Conservation (phyloP, 2,329 filamentous ascomycete genomes). For the Paecilomyces sp. region DNA sequence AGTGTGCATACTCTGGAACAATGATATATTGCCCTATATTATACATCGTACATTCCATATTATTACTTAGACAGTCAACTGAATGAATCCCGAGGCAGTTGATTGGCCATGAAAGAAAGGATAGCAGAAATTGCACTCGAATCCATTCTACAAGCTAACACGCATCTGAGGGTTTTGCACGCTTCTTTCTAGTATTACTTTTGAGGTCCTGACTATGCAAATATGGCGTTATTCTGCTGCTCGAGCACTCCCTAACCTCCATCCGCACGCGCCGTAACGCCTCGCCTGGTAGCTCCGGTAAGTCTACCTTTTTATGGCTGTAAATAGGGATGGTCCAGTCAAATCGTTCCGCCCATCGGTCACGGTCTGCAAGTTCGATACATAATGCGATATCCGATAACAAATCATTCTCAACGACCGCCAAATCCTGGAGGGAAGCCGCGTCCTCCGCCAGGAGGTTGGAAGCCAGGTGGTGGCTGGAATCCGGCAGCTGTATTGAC, state of each 20-base stretch:
- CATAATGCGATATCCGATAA: slow-evolving; percentile 15
- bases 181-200: slow-evolving; percentile 16
- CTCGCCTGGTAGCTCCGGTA: slow-evolving; percentile 28
- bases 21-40: too few species aligned
- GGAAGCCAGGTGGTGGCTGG: slow-evolving; percentile 65
- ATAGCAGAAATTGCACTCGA: neutral
- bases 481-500: slow-evolving; percentile 41
- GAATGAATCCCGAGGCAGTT: neutral
- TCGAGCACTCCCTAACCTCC: slow-evolving; percentile 17
- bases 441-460: slow-evolving; percentile 54
- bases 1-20: neutral
- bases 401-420: slow-evolving; percentile 27
- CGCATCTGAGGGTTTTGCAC: neutral
- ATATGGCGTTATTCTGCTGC: slow-evolving; percentile 15
- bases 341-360: neutral
- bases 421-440: slow-evolving; percentile 46
- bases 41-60: neutral
- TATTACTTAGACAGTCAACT: neutral
- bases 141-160: neutral
- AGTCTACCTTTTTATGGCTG: slow-evolving; percentile 17
- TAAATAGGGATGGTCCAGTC: slow-evolving; percentile 3
- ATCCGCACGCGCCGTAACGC: slow-evolving; percentile 37
- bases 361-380: slow-evolving; percentile 11
- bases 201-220: slow-evolving; percentile 7
- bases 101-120: neutral